Conservation (phyloP, 352 stramenopile species). For the Lagenidium giganteum region DNA sequence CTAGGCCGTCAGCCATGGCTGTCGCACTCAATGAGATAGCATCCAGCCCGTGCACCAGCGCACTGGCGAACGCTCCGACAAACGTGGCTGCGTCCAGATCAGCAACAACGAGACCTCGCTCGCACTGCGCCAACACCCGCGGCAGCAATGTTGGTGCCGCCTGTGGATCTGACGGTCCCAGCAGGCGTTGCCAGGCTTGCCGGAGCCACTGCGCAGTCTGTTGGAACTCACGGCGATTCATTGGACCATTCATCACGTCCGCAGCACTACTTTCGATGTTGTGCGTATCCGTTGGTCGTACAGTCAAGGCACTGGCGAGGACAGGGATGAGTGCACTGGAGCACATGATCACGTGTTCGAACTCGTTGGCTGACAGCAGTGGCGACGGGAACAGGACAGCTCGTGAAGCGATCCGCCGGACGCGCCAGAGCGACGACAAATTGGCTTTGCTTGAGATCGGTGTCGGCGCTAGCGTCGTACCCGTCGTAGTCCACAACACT, state of each 20-base stretch:
- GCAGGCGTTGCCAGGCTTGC: conserved; percentile 1
- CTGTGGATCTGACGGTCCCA: conserved; percentile 3
- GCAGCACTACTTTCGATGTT: background rate
- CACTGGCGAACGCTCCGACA: conserved; percentile 5
- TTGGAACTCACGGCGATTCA: background rate
- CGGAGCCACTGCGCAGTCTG: background rate
- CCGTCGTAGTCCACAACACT: conserved; percentile 39
- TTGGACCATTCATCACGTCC: background rate
- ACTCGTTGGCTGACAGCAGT: conserved; percentile 24
- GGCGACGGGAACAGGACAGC: conserved; percentile 25
- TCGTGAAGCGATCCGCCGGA: no score
- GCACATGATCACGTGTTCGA: conserved; percentile 39
- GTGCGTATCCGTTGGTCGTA: no score
- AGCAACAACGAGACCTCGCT: no score
- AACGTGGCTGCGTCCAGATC: background rate
- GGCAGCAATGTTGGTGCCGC: background rate
- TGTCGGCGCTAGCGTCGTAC: no score
- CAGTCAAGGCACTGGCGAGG: no score
- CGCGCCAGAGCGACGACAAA: conserved; percentile 16
- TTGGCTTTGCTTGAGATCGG: no score
- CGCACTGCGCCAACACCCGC: background rate
- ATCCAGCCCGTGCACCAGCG: no score
- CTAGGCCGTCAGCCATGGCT: conserved; percentile 4
- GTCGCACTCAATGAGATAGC: no score
- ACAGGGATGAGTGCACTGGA: conserved; percentile 30